phyloP scores from a whole-genome alignment of 805 yeast species.

The Metschnikowia bowlesiae region DNA sequence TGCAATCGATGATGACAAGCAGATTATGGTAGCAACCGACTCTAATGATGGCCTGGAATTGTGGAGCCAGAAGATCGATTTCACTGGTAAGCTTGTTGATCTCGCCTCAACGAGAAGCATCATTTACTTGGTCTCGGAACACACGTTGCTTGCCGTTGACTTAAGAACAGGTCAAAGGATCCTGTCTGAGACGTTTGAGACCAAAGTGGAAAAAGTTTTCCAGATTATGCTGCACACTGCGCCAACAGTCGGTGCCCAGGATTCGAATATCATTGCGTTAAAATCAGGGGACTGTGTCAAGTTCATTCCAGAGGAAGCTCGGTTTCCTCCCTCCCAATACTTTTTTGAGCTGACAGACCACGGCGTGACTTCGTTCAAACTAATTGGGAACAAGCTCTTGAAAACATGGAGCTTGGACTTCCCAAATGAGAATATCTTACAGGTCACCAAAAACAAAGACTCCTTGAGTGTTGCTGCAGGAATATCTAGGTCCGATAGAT shows the following conservation, averaged over 20 bases:
- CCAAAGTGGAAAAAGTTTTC: slow-evolving; percentile 5
- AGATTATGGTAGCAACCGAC: slow-evolving; percentile 10
- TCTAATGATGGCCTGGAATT: slow-evolving; percentile 7
- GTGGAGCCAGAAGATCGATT: slow-evolving; percentile 6
- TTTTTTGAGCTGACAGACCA: slow-evolving; percentile 13
- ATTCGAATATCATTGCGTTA: slow-evolving; percentile 9
- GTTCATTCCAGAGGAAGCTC: not conserved
- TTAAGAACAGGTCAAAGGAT: slow-evolving; percentile 11
- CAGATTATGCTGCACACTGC: not conserved
- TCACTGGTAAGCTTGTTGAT: slow-evolving; percentile 1
- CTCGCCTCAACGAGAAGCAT: slow-evolving; percentile 5
- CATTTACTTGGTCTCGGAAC: slow-evolving; percentile 11
- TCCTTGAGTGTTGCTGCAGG: slow-evolving; percentile 52
- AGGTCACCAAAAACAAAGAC: slow-evolving; percentile 21
- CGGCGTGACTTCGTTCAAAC: slow-evolving; percentile 20
- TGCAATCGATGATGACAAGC: slow-evolving; percentile 19
- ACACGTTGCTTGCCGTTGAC: slow-evolving; percentile 10
- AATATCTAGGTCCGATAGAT: slow-evolving; percentile 59
- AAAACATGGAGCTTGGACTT: slow-evolving; percentile 30
- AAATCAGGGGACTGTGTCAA: slow-evolving; percentile 5
- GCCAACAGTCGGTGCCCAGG: not conserved
- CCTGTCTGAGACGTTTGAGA: not conserved
- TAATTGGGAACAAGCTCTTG: slow-evolving; percentile 12
- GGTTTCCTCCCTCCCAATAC: slow-evolving; percentile 9
- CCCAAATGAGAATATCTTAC: slow-evolving; percentile 16